These are phyloP conservation scores for Elongisporangium undulatum DNA, from an alignment of 352 stramenopile species.

Conservation along the genomic window DNA sequence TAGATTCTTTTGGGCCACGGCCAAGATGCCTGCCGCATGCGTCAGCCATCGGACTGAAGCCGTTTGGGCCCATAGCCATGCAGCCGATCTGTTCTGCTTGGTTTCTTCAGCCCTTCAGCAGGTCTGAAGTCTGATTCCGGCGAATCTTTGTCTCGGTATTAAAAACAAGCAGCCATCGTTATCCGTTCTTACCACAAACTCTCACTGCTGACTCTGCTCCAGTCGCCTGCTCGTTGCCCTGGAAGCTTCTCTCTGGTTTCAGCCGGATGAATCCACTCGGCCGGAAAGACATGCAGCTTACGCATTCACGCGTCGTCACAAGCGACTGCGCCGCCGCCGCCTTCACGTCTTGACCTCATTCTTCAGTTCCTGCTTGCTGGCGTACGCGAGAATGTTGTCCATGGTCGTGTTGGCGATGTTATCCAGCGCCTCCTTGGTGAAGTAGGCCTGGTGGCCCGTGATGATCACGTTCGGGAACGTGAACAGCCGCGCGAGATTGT, in stretches of 20 bases:
- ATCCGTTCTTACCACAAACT: neutral
- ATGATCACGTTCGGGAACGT: conserved; percentile 83
- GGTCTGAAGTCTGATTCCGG: neutral
- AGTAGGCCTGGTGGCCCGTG: conserved; percentile 78
- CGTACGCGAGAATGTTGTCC: conserved; percentile 65
- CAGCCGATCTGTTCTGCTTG: neutral
- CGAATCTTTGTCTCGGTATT: neutral
- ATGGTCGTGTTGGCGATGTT: conserved; percentile 75
- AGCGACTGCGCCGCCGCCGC: neutral
- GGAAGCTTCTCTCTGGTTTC: neutral
- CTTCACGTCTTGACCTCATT: conserved; percentile 50
- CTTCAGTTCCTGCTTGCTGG: conserved; percentile 29
- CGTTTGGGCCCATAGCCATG: neutral
- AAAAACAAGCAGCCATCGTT: neutral
- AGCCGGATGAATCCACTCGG: neutral
- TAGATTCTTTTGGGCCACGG: neutral
- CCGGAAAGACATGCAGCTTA: neutral
- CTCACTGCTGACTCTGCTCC: neutral
- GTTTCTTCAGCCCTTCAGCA: neutral
- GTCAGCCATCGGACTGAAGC: neutral
- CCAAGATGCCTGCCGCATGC: neutral
- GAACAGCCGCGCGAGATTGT: conserved; percentile 67
- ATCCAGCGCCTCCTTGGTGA: conserved; percentile 68
- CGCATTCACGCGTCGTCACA: neutral
- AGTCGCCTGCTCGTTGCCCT: neutral